Evolutionary conservation across 2,329 filamentous ascomycete species (phyloP).

Genomic region (Trichoderma oligosporum): DNA sequence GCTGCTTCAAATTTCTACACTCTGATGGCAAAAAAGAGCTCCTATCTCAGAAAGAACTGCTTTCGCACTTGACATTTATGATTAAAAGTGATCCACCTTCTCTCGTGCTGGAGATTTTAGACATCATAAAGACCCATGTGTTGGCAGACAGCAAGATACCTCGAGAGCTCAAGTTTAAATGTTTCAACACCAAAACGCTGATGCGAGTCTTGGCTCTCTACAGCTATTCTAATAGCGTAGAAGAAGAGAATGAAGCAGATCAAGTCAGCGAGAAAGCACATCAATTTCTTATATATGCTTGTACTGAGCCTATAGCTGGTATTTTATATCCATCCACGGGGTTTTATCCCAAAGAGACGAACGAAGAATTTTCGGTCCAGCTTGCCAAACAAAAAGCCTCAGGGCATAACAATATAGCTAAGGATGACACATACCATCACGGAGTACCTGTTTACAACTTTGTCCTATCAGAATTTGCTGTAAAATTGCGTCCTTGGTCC

Average conservation of each 20-base stretch:
- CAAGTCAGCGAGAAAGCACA: constrained; percentile 68
- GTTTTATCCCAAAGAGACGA: constrained; percentile 75
- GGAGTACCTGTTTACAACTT: constrained; percentile 74
- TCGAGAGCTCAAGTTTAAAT: constrained; percentile 67
- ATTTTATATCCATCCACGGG: constrained; percentile 72
- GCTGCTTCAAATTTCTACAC: constrained; percentile 73
- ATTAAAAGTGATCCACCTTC: constrained; percentile 74
- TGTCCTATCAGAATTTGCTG: constrained; percentile 72
- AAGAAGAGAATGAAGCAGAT: constrained; percentile 39
- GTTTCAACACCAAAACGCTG: constrained; percentile 72
- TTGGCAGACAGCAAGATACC: constrained; percentile 71
- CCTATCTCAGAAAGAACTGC: constrained; percentile 71
- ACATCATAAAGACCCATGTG: constrained; percentile 65
- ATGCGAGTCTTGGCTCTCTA: constrained; percentile 70
- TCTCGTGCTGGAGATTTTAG: constrained; percentile 70
- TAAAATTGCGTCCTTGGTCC: constrained; percentile 77
- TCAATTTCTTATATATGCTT: constrained; percentile 69
- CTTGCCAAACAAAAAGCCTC: constrained; percentile 33
- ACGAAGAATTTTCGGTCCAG: constrained; percentile 39
- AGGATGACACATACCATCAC: constrained; percentile 63
- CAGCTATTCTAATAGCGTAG: constrained; percentile 49
- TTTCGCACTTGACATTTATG: constrained; percentile 77
- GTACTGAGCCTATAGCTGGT: constrained; percentile 69
- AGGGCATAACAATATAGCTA: constrained; percentile 57
- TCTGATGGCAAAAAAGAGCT: constrained; percentile 76